Evolutionary conservation across 2,329 filamentous ascomycete genomes (phyloP).

Genomic region (Pseudogymnoascus pannorum): DNA sequence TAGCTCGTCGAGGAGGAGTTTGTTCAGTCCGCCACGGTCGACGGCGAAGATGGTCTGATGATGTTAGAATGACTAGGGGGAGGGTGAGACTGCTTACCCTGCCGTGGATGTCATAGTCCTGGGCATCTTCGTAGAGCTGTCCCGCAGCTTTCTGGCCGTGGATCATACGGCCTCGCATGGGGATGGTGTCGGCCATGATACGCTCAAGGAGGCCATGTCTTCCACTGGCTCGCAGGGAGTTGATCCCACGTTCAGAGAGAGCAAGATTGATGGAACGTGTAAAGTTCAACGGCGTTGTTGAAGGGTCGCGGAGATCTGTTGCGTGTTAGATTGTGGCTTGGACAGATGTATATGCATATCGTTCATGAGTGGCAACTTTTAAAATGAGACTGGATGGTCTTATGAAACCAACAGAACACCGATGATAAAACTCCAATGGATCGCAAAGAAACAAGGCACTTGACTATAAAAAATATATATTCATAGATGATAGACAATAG

Average conservation of each 20-base stretch:
- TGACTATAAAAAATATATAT: neutral
- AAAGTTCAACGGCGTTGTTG: slow-evolving; percentile 83
- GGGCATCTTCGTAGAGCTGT: slow-evolving; percentile 65
- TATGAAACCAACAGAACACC: neutral
- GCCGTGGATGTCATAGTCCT: slow-evolving; percentile 84
- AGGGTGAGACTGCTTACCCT: slow-evolving; percentile 48
- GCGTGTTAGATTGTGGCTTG: neutral
- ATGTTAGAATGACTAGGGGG: neutral
- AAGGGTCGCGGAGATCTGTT: slow-evolving; percentile 76
- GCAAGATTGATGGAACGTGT: slow-evolving; percentile 98
- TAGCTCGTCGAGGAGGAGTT: slow-evolving; percentile 72
- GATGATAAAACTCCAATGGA: neutral
- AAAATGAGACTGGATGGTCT: neutral
- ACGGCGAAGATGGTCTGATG: slow-evolving; percentile 72
- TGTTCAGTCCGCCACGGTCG: slow-evolving; percentile 78
- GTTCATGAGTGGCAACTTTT: neutral
- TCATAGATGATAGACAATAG: neutral
- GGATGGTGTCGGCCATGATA: slow-evolving; percentile 72
- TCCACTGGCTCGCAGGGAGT: slow-evolving; percentile 68
- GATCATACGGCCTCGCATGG: slow-evolving; percentile 96
- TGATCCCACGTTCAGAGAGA: slow-evolving; percentile 86
- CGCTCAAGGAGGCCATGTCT: slow-evolving; percentile 61
- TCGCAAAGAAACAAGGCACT: neutral
- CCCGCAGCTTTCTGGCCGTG: slow-evolving; percentile 63
- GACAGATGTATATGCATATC: neutral